Evolutionary conservation across 1,139 yeast species (phyloP).

Genomic region (Pichia sp.): DNA sequence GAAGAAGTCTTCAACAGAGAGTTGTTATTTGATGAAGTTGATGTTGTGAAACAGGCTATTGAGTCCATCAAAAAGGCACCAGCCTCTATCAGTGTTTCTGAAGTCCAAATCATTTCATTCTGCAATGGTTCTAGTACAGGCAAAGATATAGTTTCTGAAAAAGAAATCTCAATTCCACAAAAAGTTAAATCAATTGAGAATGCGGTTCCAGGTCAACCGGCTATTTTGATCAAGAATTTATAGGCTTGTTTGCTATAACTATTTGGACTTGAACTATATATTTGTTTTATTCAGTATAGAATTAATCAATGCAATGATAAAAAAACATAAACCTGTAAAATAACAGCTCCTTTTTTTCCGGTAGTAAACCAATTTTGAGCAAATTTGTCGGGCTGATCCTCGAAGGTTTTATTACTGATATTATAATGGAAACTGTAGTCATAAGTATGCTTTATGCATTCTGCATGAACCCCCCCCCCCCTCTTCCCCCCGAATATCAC

Average conservation of each 20-base stretch:
- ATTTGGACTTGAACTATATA: neutral
- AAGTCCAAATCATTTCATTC: conserved; percentile 55
- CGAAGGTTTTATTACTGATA: no score
- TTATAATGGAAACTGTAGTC: no score
- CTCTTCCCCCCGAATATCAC: no score
- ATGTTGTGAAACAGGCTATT: conserved; percentile 52
- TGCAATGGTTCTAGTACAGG: conserved; percentile 59
- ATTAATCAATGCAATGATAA: no score
- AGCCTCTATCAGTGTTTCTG: conserved; percentile 53
- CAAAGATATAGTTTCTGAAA: conserved; percentile 62
- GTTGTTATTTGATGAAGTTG: conserved; percentile 74
- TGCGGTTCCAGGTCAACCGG: conserved; percentile 94
- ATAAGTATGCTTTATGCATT: no score
- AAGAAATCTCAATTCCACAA: conserved; percentile 59
- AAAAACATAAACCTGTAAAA: no score
- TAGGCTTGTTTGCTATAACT: neutral
- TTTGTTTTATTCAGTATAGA: neutral
- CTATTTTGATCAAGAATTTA: conserved; percentile 63
- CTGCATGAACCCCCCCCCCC: no score
- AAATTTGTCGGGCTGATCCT: no score
- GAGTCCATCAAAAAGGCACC: conserved; percentile 61
- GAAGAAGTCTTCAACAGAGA: conserved; percentile 82
- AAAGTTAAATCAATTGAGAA: conserved; percentile 69
- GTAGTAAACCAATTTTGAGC: no score
- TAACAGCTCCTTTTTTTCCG: no score